phyloP scores from a whole-genome alignment of 2,329 filamentous ascomycete species.

The Pseudopithomyces maydicus region DNA sequence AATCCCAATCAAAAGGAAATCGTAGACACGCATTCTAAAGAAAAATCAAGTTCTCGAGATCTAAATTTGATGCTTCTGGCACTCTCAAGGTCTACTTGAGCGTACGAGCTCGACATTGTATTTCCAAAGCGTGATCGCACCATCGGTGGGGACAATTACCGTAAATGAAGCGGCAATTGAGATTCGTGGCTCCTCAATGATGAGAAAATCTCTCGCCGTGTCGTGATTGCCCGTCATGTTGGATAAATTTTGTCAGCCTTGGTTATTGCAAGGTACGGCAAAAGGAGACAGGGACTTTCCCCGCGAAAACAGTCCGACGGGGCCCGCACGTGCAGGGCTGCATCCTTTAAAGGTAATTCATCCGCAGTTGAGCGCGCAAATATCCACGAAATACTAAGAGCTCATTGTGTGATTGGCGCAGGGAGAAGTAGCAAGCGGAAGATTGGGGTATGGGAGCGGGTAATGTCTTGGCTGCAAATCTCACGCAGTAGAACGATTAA shows the following conservation, averaged over 20 bases:
- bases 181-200: slow-evolving; percentile 9
- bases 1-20: slow-evolving; percentile 3
- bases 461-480: slow-evolving; percentile 4
- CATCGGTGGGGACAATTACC: slow-evolving; percentile 11
- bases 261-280: slow-evolving; percentile 11
- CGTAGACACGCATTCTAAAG: slow-evolving; percentile 9
- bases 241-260: slow-evolving; percentile 9
- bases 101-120: not conserved
- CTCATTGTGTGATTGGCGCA: not conserved
- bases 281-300: slow-evolving; percentile 4
- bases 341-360: slow-evolving; percentile 8
- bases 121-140: not conserved
- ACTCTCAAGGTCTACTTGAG: slow-evolving; percentile 7
- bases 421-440: not conserved
- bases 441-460: not conserved
- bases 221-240: slow-evolving; percentile 14
- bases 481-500: not conserved
- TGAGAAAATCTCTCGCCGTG: not conserved
- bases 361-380: slow-evolving; percentile 5
- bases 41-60: too few relatives aligned
- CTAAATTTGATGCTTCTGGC: not conserved
- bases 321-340: slow-evolving; percentile 6
- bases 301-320: slow-evolving; percentile 14
- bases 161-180: slow-evolving; percentile 17
- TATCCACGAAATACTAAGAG: not conserved